phyloP scores from a whole-genome alignment of 1,284 basidiomycete genomes.

The Cystobasidiaceae sp. region DNA sequence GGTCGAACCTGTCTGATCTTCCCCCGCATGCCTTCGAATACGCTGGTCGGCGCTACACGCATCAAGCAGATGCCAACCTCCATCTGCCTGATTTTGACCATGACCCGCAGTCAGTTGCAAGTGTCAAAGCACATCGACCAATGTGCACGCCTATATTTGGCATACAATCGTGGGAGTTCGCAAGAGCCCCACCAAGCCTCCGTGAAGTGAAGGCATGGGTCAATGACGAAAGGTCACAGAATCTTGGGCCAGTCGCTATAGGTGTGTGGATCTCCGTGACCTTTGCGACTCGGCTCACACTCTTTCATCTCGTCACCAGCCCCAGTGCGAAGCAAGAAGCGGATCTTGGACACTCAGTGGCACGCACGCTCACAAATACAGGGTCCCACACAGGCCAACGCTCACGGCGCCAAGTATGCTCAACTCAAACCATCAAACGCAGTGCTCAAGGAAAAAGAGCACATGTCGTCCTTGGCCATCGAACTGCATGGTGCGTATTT shows the following conservation, averaged over 20 bases:
- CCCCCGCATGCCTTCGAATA: slow-evolving; percentile 68
- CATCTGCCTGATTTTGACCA: slow-evolving; percentile 46
- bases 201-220: slow-evolving; percentile 57
- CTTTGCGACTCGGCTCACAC: slow-evolving; percentile 12
- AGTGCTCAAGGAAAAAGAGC: slow-evolving; percentile 59
- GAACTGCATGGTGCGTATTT: slow-evolving; percentile 69
- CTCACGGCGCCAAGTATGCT: slow-evolving; percentile 62
- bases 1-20: slow-evolving; percentile 66
- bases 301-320: neutral
- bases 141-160: neutral
- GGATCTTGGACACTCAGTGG: slow-evolving; percentile 44
- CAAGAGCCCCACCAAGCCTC: slow-evolving; percentile 58
- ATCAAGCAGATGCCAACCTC: slow-evolving; percentile 52
- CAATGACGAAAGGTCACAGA: too few relatives aligned
- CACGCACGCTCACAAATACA: slow-evolving; percentile 56
- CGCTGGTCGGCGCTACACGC: slow-evolving; percentile 67
- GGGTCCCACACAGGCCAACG: slow-evolving; percentile 67
- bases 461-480: slow-evolving; percentile 73
- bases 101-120: neutral
- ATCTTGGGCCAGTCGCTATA: too few relatives aligned
- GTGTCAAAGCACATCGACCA: neutral
- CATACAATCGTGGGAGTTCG: slow-evolving; percentile 66
- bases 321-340: slow-evolving; percentile 13
- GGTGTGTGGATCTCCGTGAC: too few relatives aligned
- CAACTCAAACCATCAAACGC: slow-evolving; percentile 51